Evolutionary conservation across 148 eudicot genomes (phyloP).

Genomic region (Mesembryanthemum crystallinum): DNA sequence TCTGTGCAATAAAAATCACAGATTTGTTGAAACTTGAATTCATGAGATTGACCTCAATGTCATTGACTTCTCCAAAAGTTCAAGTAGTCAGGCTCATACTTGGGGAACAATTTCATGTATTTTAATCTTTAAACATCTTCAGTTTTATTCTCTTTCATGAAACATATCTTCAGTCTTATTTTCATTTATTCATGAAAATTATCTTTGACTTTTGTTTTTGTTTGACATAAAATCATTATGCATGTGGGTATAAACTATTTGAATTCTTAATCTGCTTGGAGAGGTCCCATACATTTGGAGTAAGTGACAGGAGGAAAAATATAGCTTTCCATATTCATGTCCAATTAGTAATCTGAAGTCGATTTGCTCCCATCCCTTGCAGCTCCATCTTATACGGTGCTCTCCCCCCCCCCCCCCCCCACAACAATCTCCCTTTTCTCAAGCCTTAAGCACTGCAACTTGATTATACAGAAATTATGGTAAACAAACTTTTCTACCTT

Average conservation of each 20-base stretch:
- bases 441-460: not conserved
- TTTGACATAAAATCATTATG: not conserved
- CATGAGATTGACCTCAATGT: not conserved
- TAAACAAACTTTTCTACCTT: not conserved
- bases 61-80: not conserved
- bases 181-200: not conserved
- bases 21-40: not conserved
- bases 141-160: not conserved
- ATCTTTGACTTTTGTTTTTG: not conserved
- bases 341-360: constrained; percentile 9
- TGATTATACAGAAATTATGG: constrained; percentile 2
- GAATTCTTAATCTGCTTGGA: no score
- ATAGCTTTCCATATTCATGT: no score
- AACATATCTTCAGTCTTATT: not conserved
- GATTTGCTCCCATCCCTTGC: not conserved
- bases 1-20: not conserved
- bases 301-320: no score
- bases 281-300: no score
- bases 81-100: not conserved
- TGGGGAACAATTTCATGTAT: not conserved
- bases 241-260: not conserved
- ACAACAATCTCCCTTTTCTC: no score
- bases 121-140: not conserved
- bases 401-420: no score
- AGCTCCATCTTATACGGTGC: not conserved